These are phyloP conservation scores for Coniochaeta ligniaria DNA, from an alignment of 2,329 filamentous ascomycete genomes.

Conservation along the genomic window DNA sequence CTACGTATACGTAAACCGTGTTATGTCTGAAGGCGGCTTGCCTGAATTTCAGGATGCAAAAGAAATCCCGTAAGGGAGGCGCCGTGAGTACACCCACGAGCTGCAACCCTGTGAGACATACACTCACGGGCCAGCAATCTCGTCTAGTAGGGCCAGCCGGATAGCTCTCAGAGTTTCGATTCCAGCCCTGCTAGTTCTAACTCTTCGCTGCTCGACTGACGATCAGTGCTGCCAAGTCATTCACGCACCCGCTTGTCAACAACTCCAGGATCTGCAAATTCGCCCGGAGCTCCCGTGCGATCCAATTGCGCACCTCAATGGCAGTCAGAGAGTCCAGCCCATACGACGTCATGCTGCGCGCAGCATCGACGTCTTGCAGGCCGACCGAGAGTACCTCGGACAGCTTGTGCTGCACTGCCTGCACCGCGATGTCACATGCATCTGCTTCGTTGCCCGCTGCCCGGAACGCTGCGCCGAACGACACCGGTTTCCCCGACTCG, in stretches of 20 bases:
- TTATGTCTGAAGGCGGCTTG: neutral
- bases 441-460: constrained; percentile 17
- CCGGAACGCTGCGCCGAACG: constrained; percentile 19
- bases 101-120: no score
- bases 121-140: neutral
- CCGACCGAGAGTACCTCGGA: constrained; percentile 17
- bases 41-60: neutral
- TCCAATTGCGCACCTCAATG: constrained; percentile 22
- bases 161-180: neutral
- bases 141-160: neutral
- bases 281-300: constrained; percentile 16
- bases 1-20: neutral
- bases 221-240: neutral
- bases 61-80: neutral
- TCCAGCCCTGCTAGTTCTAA: neutral
- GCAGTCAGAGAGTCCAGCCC: constrained; percentile 20
- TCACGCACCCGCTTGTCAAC: constrained; percentile 13
- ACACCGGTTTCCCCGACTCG: constrained; percentile 10
- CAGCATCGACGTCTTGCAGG: constrained; percentile 16
- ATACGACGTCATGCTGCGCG: constrained; percentile 17
- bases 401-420: constrained; percentile 20
- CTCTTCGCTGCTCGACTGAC: neutral
- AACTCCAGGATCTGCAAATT: constrained; percentile 18
- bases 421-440: constrained; percentile 15
- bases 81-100: neutral